These are phyloP conservation scores for Cyclocybe cylindracea DNA, from an alignment of 768 basidiomycete species.

Conservation along the genomic window DNA sequence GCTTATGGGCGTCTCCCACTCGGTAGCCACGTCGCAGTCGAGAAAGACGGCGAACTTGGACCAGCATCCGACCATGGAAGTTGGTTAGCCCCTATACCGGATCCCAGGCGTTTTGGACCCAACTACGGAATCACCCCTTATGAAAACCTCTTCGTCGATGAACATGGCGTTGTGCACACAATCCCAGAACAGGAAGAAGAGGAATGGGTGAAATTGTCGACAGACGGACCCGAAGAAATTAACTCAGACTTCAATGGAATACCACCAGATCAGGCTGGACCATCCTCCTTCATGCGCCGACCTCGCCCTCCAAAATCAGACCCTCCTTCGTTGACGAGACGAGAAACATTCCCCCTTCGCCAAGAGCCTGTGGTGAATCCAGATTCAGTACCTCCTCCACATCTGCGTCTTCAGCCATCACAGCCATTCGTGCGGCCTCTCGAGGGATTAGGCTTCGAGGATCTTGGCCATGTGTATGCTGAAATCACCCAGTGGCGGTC, in stretches of 20 bases:
- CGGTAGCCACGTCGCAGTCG: slow-evolving; percentile 57
- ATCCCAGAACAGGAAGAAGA: slow-evolving; percentile 34
- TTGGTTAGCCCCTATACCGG: slow-evolving; percentile 48
- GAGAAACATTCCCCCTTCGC: slow-evolving; percentile 70
- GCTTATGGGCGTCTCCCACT: slow-evolving; percentile 60
- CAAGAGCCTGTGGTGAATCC: slow-evolving; percentile 28
- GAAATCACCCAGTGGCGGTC: slow-evolving; percentile 74
- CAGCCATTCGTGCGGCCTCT: slow-evolving; percentile 78
- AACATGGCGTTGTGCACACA: slow-evolving; percentile 33
- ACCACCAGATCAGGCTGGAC: slow-evolving; percentile 32
- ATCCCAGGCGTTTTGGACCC: slow-evolving; percentile 55
- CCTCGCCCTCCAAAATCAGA: slow-evolving; percentile 36
- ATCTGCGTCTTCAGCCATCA: slow-evolving; percentile 65
- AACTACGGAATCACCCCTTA: slow-evolving; percentile 43
- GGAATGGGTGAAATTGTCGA: slow-evolving; percentile 64
- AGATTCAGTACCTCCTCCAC: slow-evolving; percentile 54
- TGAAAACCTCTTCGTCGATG: slow-evolving; percentile 36
- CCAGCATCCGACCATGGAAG: slow-evolving; percentile 32
- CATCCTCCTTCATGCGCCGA: slow-evolving; percentile 37
- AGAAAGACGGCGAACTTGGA: slow-evolving; percentile 50
- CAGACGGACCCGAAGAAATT: slow-evolving; percentile 42
- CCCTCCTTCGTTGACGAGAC: slow-evolving; percentile 34
- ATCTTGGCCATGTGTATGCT: slow-evolving; percentile 64
- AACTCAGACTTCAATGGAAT: slow-evolving; percentile 38
- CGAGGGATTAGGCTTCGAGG: slow-evolving; percentile 67